Evolutionary conservation across 345 rosid species (phyloP), one percentile per base, ranked within the genome.

Genomic region (Carallia brachiata): DNA sequence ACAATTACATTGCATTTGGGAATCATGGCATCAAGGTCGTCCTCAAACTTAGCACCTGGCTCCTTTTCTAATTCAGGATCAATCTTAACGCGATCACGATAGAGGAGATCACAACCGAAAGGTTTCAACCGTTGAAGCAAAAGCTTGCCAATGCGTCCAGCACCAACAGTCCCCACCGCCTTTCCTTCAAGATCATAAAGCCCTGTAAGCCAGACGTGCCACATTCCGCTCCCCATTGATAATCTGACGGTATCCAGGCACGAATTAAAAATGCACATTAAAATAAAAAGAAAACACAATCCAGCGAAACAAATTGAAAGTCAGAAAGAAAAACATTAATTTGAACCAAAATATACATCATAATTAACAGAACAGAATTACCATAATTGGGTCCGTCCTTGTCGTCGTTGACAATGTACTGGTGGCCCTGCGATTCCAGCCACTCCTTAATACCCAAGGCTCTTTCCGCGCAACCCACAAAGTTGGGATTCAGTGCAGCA

Each of bases 181-280:
- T 91, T 95, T 48, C 96, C 99, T 78, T 95, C 97, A 15, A 95
- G 96, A 85, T 95, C 97, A 63, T 95, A 95, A 95, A 52, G 99
- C 87, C 77, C 96, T 86, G 64, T 91, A 77, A 17, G 99, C 85
- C 61, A 95, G 82, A 30, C 80, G 92, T 0, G 97, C 99, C 6
- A 95, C 97, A 70, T 95, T 89, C 97, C 97, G 91, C 23, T 91
- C 97, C 6, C 97, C 97, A 30, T 56, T 85, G 44, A 88, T 68
- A 68, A 92, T 91, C 69, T 95, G 99, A 52, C 87, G 88, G 63
- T 91, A 40, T 55, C 99, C 97, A 57, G 99, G 93, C n/a, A 95
- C 12, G 72, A 95, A 95, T 61, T 39, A 75, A 27, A 63, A 23
- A 23, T 23, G 23, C 23, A 23, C 23, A 23, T 23, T 23, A 23